Conservation (phyloP, 495 filamentous ascomycete genomes). For the Aspergillus bertholletiae region DNA sequence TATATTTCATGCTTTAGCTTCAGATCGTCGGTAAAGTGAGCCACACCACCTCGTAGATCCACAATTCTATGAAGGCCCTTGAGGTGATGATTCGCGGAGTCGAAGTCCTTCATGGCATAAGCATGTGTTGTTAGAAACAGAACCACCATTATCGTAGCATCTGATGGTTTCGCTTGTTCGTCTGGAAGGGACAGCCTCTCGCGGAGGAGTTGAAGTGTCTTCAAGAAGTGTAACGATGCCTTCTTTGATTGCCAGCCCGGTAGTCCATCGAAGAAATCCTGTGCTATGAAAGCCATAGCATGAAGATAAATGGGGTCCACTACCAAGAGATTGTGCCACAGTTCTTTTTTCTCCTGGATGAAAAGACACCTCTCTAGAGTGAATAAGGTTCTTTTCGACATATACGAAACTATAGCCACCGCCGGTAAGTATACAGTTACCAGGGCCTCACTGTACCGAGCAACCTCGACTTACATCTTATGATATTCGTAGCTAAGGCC, state of each 20-base stretch:
- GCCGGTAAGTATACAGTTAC: background rate
- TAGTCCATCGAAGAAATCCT: conserved; percentile 25
- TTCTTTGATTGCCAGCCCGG: background rate
- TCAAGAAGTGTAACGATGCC: conserved; percentile 21
- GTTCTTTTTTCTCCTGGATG: conserved; percentile 24
- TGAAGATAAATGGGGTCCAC: conserved; percentile 36
- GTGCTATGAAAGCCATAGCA: conserved; percentile 30
- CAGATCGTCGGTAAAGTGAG: background rate
- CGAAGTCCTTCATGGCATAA: conserved; percentile 19
- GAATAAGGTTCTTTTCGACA: conserved; percentile 28
- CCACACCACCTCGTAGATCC: conserved; percentile 31
- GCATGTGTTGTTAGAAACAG: conserved; percentile 26
- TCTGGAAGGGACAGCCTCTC: conserved; percentile 23
- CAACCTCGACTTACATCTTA: background rate
- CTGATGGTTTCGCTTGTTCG: conserved; percentile 12
- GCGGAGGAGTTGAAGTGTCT: conserved; percentile 31
- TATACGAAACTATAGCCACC: background rate
- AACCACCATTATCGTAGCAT: conserved; percentile 32
- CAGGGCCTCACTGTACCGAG: background rate
- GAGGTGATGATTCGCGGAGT: conserved; percentile 28
- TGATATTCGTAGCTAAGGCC: background rate
- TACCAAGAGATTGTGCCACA: conserved; percentile 30
- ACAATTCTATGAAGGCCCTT: conserved; percentile 32
- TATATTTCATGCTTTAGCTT: background rate
- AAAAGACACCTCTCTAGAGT: conserved; percentile 34